Percentiles rank a stretch among this genome's conserved stretches.
Conservation (phyloP, 2,329 filamentous ascomycete genomes). For the Talaromyces sp. region DNA sequence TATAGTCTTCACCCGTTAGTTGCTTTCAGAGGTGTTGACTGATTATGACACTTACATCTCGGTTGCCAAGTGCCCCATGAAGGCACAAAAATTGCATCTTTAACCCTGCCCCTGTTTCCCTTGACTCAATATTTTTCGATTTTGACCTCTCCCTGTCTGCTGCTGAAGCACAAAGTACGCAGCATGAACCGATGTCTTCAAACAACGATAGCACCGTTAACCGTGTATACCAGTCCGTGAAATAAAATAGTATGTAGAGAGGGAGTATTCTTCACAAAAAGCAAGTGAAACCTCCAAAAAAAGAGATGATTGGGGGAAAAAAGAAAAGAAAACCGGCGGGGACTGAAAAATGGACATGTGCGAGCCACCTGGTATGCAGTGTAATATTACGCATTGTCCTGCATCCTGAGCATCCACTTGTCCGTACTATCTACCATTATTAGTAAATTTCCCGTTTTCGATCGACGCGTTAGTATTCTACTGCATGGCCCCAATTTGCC, state of each 20-base stretch:
- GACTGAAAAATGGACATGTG: background rate
- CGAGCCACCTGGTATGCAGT: background rate
- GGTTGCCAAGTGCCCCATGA: conserved; percentile 25
- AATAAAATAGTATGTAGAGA: background rate
- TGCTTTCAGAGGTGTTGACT: background rate
- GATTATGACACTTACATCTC: conserved; percentile 17
- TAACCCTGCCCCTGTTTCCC: background rate
- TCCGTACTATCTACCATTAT: background rate
- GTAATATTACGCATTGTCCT: background rate
- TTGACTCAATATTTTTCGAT: background rate
- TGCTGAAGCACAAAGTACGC: too few relatives aligned
- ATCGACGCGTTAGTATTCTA: background rate
- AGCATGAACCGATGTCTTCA: too few relatives aligned
- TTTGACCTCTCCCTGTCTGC: background rate
- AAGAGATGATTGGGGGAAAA: background rate
- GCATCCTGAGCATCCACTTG: background rate
- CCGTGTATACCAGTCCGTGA: background rate
- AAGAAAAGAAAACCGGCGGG: background rate
- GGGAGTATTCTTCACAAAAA: background rate
- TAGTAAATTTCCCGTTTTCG: background rate
- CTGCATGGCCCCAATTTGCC: background rate
- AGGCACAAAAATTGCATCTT: conserved; percentile 25
- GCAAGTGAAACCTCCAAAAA: too few relatives aligned
- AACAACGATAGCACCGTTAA: background rate
- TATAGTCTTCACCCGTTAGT: conserved; percentile 6